These are phyloP conservation scores for Aspergillus vadensis DNA, from an alignment of 2,329 filamentous ascomycete species.

Conservation along the genomic window DNA sequence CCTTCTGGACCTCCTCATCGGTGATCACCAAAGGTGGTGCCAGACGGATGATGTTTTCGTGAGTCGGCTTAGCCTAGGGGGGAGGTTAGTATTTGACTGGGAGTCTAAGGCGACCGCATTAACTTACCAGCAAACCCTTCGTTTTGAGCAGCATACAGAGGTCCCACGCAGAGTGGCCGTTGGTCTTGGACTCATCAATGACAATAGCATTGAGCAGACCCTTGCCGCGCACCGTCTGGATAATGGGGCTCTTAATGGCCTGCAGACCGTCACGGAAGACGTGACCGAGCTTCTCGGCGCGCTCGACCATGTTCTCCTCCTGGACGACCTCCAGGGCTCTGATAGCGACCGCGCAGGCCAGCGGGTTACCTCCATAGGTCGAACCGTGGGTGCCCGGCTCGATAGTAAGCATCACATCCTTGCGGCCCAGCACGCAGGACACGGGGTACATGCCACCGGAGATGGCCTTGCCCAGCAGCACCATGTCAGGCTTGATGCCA, in stretches of 20 bases:
- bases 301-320: constrained; percentile 84
- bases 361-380: constrained; percentile 96
- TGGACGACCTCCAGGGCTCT: constrained; percentile 90
- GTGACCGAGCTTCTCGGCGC: constrained; percentile 77
- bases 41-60: constrained; percentile 96
- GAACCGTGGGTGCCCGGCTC: constrained; percentile 97
- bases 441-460: constrained; percentile 99
- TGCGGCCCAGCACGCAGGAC: constrained; percentile 82
- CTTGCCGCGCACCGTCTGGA: constrained; percentile 84
- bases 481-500: constrained; percentile 90
- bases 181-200: constrained; percentile 85
- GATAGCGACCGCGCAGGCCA: constrained; percentile 94
- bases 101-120: not conserved
- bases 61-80: constrained; percentile 88
- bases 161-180: constrained; percentile 91
- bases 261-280: constrained; percentile 78
- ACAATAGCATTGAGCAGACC: constrained; percentile 94
- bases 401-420: constrained; percentile 91
- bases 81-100: not conserved
- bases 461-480: constrained; percentile 95
- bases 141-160: constrained; percentile 92
- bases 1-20: constrained; percentile 77
- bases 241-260: constrained; percentile 75
- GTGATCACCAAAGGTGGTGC: constrained; percentile 96
- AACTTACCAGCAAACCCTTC: constrained; percentile 85